Base-by-base conservation (phyloP, 495 filamentous ascomycete genomes). In the Xylaria telfairii region DNA sequence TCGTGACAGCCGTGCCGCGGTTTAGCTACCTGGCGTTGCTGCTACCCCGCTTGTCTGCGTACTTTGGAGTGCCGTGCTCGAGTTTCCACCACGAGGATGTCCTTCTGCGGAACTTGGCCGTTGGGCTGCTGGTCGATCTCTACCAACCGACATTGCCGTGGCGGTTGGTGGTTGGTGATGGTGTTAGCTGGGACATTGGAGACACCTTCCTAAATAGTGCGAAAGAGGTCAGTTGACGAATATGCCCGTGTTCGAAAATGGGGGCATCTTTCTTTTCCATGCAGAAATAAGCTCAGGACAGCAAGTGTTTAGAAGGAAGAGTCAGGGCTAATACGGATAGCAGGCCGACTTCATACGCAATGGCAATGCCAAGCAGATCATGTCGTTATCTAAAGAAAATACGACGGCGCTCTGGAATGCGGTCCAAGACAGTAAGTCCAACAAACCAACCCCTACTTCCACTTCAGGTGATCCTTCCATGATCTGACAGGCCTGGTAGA, bases 151-250 rank as follows among this genome's bases (percentile, higher is more conserved):
- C 72, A 24, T 79, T 95, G 28, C 94, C 96, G 3, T 99, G 96
- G 96, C 85, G 84, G 21, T 79, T 99, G 61, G 84, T 83, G 2
- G 87, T 95, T 8, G 73, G 78, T 19, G 84, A 85, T 67, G 86
- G 84, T 57, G 74, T 75, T 60, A 87, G 94, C 73, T 92, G 90
- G 71, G 90, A 97, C 70, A 96, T 87, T 21, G 89, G 92, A 67
- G 96, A 98, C 78, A 91, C 94, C 0, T 98, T 94, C 78, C 93
- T 96, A 72, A 97, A 99, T 74, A 92, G 89, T 71, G 93, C 96
- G 70, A 99, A 98, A 80, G 95, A 97, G 82, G 88, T 87, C 76
- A 75, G 73, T 75, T 13, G 17, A 42, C 15, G 13, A 2, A 26
- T n/a, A 6, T 54, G 2, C 17, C 0, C 12, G 30, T 15, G 4